Base-by-base conservation (phyloP, 164 flowering plant genomes). In the Macadamia integrifolia region DNA sequence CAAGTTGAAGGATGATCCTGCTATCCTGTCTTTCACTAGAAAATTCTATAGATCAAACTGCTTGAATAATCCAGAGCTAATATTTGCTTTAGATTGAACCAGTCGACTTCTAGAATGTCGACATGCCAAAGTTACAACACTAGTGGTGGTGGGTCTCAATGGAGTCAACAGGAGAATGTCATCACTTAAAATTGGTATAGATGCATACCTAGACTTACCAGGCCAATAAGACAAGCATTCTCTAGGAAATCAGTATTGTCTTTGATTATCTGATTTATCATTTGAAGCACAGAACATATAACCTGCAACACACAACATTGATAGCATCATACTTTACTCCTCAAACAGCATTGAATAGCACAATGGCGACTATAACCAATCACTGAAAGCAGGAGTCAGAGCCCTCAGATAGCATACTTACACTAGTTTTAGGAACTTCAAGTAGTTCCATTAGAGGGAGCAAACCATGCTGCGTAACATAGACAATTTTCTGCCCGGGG, bases 221-320 rank as follows among this genome's bases (percentile, higher is more conserved):
- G 75, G 69, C 99, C 99, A 74, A 92, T 85, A 61, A 92, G 92
- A 76, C 99, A 95, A 69, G 98, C 98, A 88, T 95, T 92, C 80
- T 92, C 98, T 83, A 87, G 98, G 72, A 91, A 85, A 69, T 82
- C 89, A 43, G 84, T 72, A 68, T 89, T 95, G 75, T 92, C 98
- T 75, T 87, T 95, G 60, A 95, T 80, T 59, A 95, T 83, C 81
- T 86, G 87, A 75, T 95, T 95, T 67, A 91, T 77, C 68, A 92
- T 80, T 84, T 92, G 98, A 65, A 95, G 93, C 64, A 92, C 94
- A n/a, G 94, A 83, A 69, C 93, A 88, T 72, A 84, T 85, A 62
- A 90, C 94, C 99, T 95, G 93, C 70, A 79, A 65, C 28, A 60
- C 10, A 18, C 46, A 35, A 72, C 7, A 48, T 18, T 11, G 13